Percentiles rank a stretch among this genome's conserved stretches.
Evolutionary conservation across 169 alveolate genomes (phyloP).

Genomic region (Toxoplasma gondii): DNA sequence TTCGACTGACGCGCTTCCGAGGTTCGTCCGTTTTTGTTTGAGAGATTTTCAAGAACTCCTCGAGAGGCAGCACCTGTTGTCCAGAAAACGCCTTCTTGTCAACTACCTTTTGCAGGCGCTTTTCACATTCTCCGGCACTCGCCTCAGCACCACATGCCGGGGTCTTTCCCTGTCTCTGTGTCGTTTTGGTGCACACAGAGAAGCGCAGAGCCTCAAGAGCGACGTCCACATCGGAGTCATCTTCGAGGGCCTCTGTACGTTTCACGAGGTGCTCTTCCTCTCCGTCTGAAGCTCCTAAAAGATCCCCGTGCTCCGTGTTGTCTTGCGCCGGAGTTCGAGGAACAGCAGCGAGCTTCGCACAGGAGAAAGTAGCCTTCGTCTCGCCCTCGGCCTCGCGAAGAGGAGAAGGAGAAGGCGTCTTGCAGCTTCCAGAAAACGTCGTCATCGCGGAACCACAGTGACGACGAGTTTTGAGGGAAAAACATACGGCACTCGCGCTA

Average conservation of each 20-base stretch:
- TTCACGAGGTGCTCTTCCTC: too few relatives aligned
- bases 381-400: too few relatives aligned
- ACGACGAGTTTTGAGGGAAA: too few relatives aligned
- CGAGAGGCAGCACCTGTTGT: slow-evolving; percentile 2
- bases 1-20: not conserved
- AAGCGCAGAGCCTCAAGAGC: not conserved
- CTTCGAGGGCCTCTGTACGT: not conserved
- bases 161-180: not conserved
- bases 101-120: slow-evolving; percentile 38
- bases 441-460: too few relatives aligned
- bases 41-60: not conserved
- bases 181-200: not conserved
- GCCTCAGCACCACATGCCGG: not conserved
- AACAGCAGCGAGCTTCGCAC: too few relatives aligned
- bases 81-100: not conserved
- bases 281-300: too few relatives aligned
- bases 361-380: too few relatives aligned
- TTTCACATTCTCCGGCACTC: not conserved
- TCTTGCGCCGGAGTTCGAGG: too few relatives aligned
- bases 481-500: too few relatives aligned
- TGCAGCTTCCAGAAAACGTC: too few relatives aligned
- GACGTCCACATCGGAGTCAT: not conserved
- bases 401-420: too few relatives aligned
- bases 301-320: too few relatives aligned
- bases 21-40: not conserved